Conservation (phyloP, 2,329 filamentous ascomycete species). For the Fusarium sp. region DNA sequence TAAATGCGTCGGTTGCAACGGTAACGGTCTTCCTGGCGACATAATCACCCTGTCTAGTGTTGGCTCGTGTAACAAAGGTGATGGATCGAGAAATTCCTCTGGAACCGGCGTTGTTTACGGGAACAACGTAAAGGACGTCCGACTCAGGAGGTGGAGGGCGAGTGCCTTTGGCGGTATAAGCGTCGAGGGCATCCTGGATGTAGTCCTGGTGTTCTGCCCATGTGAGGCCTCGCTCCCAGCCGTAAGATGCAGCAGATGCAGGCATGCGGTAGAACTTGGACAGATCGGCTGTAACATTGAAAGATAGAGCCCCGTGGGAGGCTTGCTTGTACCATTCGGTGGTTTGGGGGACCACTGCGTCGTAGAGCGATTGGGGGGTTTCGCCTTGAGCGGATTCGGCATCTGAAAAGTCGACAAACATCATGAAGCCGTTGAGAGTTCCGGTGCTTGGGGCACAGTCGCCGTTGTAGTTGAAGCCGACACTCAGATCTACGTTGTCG, state of each 20-base stretch:
- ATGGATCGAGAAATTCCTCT: neutral
- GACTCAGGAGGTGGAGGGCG: slow-evolving; percentile 3
- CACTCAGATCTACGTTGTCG: neutral
- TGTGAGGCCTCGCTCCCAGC: slow-evolving; percentile 12
- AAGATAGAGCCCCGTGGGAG: slow-evolving; percentile 37
- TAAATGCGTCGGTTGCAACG: slow-evolving; percentile 49
- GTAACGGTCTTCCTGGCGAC: slow-evolving; percentile 43
- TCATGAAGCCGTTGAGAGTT: slow-evolving; percentile 48
- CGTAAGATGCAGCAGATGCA: slow-evolving; percentile 37
- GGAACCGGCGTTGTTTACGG: neutral
- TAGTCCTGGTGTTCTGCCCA: slow-evolving; percentile 11
- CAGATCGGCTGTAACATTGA: slow-evolving; percentile 39
- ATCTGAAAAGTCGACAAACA: slow-evolving; percentile 53
- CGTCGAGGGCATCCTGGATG: slow-evolving; percentile 30
- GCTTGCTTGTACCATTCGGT: slow-evolving; percentile 40
- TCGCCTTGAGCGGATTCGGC: slow-evolving; percentile 30
- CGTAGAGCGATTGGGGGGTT: slow-evolving; percentile 37
- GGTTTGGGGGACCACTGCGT: slow-evolving; percentile 20
- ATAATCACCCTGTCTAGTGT: neutral
- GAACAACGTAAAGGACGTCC: slow-evolving; percentile 30
- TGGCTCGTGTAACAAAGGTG: neutral
- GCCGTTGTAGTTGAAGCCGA: neutral
- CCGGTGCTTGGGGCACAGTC: slow-evolving; percentile 50
- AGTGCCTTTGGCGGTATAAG: slow-evolving; percentile 8
- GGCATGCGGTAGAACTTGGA: slow-evolving; percentile 46